Percentiles rank a stretch among this genome's conserved stretches.
phyloP scores from a whole-genome alignment of 179 eudicot genomes.

The Pouteria campechiana region DNA sequence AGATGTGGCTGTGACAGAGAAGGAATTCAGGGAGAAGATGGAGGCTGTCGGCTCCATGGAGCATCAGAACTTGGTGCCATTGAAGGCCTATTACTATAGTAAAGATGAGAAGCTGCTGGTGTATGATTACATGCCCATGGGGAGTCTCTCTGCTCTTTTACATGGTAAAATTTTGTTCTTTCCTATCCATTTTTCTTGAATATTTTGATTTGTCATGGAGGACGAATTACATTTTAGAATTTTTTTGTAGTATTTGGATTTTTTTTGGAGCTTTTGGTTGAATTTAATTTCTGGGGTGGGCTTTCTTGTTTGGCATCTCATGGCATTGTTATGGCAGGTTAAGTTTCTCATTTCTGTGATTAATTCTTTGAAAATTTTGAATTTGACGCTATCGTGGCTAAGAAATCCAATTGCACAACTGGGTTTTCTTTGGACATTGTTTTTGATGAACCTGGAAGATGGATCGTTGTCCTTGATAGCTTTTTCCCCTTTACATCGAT shows the following conservation, averaged over 20 bases:
- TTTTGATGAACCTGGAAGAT: too few species aligned
- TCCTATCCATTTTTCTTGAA: neutral
- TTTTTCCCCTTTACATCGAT: too few species aligned
- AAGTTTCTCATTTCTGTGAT: too few species aligned
- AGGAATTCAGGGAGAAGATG: slow-evolving; percentile 52
- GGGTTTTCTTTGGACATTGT: too few species aligned
- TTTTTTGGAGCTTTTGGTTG: neutral
- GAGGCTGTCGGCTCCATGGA: slow-evolving; percentile 49
- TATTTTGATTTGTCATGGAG: neutral
- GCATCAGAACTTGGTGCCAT: slow-evolving; percentile 64
- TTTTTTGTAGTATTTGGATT: neutral
- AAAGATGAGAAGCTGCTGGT: slow-evolving; percentile 73
- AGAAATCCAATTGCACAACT: too few species aligned
- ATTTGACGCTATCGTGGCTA: too few species aligned
- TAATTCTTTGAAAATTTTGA: too few species aligned
- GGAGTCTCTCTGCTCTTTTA: slow-evolving; percentile 78
- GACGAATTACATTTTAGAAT: neutral
- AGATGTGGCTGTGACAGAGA: slow-evolving; percentile 44
- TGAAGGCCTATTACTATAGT: slow-evolving; percentile 65
- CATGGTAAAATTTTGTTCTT: slow-evolving; percentile 40
- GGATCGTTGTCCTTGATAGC: too few species aligned
- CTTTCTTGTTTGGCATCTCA: neutral
- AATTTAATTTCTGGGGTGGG: neutral
- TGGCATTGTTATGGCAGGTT: too few species aligned
- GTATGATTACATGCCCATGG: slow-evolving; percentile 67